Evolutionary conservation across 495 filamentous ascomycete genomes (phyloP).

Genomic region (Hypoxylon lienhwacheense): DNA sequence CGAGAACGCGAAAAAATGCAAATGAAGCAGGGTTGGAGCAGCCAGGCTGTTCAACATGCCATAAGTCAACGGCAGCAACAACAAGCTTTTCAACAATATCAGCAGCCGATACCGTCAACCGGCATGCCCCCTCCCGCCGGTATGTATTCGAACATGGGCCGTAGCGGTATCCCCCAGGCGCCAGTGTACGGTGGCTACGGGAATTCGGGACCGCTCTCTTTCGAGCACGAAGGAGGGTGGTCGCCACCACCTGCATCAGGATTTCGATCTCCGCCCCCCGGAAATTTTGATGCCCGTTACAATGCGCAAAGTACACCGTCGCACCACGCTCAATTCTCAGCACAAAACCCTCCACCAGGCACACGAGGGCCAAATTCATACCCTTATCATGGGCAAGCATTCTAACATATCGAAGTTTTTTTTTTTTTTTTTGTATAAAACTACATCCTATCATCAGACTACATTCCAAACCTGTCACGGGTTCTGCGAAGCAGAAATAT

Average conservation of each 20-base stretch:
- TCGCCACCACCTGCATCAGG: conserved; percentile 33
- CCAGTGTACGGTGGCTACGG: conserved; percentile 26
- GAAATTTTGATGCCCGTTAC: conserved; percentile 33
- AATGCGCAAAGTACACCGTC: conserved; percentile 23
- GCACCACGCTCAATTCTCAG: conserved; percentile 35
- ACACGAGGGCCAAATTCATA: conserved; percentile 39
- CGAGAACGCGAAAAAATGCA: conserved; percentile 73
- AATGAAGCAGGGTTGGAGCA: conserved; percentile 70
- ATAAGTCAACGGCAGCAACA: conserved; percentile 73
- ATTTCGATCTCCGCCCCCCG: conserved; percentile 36
- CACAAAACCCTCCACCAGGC: conserved; percentile 28
- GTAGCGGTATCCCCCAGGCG: conserved; percentile 16
- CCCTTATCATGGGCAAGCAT: conserved; percentile 47
- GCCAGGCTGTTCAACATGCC: conserved; percentile 76
- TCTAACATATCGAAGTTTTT: conserved; percentile 33
- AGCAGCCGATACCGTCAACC: conserved; percentile 35
- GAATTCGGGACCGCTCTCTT: conserved; percentile 20
- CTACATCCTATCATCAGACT: no score
- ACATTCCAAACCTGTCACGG: no score
- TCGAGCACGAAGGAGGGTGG: conserved; percentile 35
- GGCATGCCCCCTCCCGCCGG: conserved; percentile 32
- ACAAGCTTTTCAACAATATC: conserved; percentile 49
- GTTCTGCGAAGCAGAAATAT: no score
- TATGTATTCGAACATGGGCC: conserved; percentile 41
- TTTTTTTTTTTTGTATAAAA: no score